These are phyloP conservation scores for Rubia occidens DNA, from an alignment of 305 asterid genomes.

Conservation along the genomic window DNA sequence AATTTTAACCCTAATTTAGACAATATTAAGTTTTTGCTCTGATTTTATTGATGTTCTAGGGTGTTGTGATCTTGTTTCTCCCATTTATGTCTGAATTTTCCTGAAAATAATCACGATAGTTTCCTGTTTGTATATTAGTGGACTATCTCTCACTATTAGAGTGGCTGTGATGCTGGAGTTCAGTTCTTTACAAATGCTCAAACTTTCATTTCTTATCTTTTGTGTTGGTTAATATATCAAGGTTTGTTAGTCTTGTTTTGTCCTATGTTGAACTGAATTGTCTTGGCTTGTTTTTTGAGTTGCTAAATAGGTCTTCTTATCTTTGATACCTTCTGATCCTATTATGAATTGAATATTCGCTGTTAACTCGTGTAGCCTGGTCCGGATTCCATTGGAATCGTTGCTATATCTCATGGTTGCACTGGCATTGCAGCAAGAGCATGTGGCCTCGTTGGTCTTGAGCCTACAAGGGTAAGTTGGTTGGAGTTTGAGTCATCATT, in stretches of 20 bases:
- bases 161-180: neutral
- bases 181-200: neutral
- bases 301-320: neutral
- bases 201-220: neutral
- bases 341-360: slow-evolving; percentile 5
- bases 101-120: neutral
- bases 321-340: neutral
- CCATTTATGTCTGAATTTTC: neutral
- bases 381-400: slow-evolving; percentile 99
- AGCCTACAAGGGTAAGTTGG: slow-evolving; percentile 78
- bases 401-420: slow-evolving; percentile 99
- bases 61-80: slow-evolving; percentile 1
- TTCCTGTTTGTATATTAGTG: neutral
- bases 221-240: neutral
- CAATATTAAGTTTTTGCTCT: neutral
- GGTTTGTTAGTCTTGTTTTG: neutral
- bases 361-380: slow-evolving; percentile 67
- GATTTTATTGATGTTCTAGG: neutral
- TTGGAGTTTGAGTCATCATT: slow-evolving; percentile 5
- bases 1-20: neutral
- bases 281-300: neutral
- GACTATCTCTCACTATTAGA: neutral
- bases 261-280: neutral
- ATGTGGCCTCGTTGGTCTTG: slow-evolving; percentile 94
- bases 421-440: slow-evolving; percentile 99